Evolutionary conservation across 768 basidiomycete genomes (phyloP).

Genomic region (Phaeolepiota aurea): DNA sequence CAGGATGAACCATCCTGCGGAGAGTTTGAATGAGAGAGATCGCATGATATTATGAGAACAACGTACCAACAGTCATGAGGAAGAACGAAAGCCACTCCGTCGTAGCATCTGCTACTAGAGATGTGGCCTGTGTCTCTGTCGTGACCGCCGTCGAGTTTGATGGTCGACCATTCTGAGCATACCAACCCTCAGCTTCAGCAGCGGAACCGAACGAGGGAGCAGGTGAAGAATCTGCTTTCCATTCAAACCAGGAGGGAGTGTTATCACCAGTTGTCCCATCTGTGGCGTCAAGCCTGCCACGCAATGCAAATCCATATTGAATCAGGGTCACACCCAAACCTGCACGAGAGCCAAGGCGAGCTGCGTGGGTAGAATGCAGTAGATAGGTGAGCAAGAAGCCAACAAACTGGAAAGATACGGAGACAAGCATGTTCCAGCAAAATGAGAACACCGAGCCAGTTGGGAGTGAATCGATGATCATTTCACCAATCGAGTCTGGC

Average conservation of each 20-base stretch:
- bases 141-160: conserved; percentile 10
- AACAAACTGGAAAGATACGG: conserved; percentile 95
- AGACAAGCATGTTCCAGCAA: conserved; percentile 89
- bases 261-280: conserved; percentile 21
- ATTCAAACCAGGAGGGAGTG: conserved; percentile 18
- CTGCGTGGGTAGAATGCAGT: conserved; percentile 88
- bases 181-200: conserved; percentile 37
- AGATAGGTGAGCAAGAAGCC: conserved; percentile 92
- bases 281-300: conserved; percentile 39
- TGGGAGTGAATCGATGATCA: conserved; percentile 85
- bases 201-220: conserved; percentile 34
- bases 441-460: conserved; percentile 80
- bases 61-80: conserved; percentile 78
- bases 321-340: conserved; percentile 95
- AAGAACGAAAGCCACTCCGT: conserved; percentile 95
- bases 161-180: conserved; percentile 19
- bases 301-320: conserved; percentile 85
- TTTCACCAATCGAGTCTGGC: conserved; percentile 58
- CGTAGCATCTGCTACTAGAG: conserved; percentile 53
- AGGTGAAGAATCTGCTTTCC: conserved; percentile 17
- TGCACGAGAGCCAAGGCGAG: conserved; percentile 86
- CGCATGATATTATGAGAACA: not conserved
- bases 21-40: conserved; percentile 1
- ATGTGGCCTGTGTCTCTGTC: conserved; percentile 29
- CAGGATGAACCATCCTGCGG: conserved; percentile 34